Percentiles rank a stretch among this genome's conserved stretches.
Conservation (phyloP, 1,284 basidiomycete species). For the Megacollybia platyphylla region DNA sequence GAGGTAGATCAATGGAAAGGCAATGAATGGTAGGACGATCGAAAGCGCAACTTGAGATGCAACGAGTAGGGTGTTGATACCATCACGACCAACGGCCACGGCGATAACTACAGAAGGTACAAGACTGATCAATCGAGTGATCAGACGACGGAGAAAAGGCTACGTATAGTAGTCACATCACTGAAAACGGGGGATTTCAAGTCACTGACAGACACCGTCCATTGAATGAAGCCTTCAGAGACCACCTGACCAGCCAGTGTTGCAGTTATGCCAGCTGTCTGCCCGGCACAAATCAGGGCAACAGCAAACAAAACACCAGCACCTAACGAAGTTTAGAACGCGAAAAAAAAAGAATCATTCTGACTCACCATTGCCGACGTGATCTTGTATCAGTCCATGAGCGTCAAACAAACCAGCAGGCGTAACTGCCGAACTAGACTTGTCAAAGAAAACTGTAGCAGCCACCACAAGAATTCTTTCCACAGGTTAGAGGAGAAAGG, state of each 20-base stretch:
- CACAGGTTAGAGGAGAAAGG: neutral
- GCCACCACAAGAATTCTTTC: constrained; percentile 42
- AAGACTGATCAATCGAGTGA: constrained; percentile 66
- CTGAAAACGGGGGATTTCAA: constrained; percentile 4
- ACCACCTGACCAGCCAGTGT: constrained; percentile 78
- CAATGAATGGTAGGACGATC: constrained; percentile 68
- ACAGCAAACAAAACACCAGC: constrained; percentile 66
- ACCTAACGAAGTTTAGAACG: constrained; percentile 14
- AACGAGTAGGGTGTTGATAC: constrained; percentile 65
- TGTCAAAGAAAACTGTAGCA: constrained; percentile 47
- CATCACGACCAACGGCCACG: constrained; percentile 47
- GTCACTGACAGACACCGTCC: constrained; percentile 54
- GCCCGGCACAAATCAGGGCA: constrained; percentile 67
- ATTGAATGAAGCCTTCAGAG: constrained; percentile 77
- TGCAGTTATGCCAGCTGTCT: constrained; percentile 74
- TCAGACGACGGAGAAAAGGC: constrained; percentile 60
- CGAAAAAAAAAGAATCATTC: neutral
- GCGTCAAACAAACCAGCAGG: constrained; percentile 58
- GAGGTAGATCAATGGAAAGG: constrained; percentile 52
- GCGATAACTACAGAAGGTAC: constrained; percentile 66
- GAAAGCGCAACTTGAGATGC: constrained; percentile 69
- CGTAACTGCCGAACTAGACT: constrained; percentile 14
- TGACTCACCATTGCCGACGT: constrained; percentile 44
- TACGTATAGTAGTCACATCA: constrained; percentile 12
- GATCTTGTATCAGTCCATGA: constrained; percentile 43